Percentiles rank a stretch among this genome's conserved stretches.
phyloP scores from a whole-genome alignment of 2,329 filamentous ascomycete species.

The Trichothecium roseum region DNA sequence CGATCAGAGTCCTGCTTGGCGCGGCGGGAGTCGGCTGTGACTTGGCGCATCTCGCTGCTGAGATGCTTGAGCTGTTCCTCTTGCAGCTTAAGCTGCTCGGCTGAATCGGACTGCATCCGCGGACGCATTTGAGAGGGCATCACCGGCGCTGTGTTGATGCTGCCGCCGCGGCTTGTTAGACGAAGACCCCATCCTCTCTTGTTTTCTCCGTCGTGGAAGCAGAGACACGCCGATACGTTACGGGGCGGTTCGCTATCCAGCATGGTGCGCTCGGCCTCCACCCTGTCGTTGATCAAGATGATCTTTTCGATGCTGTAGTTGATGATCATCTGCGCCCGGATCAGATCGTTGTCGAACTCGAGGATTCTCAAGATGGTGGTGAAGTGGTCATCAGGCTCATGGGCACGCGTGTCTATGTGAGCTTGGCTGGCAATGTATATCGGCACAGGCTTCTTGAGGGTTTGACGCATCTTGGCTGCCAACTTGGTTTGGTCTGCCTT shows the following conservation, averaged over 20 bases:
- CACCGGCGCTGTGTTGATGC: slow-evolving; percentile 29
- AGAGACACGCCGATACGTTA: slow-evolving; percentile 66
- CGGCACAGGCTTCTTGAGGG: slow-evolving; percentile 37
- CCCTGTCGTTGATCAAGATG: slow-evolving; percentile 60
- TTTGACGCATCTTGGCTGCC: slow-evolving; percentile 49
- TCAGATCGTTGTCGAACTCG: slow-evolving; percentile 68
- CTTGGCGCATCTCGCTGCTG: slow-evolving; percentile 39
- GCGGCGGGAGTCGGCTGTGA: slow-evolving; percentile 36
- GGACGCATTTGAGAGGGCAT: slow-evolving; percentile 40
- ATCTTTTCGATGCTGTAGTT: slow-evolving; percentile 74
- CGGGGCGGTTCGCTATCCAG: slow-evolving; percentile 46
- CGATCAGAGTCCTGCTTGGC: slow-evolving; percentile 30
- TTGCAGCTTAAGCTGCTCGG: slow-evolving; percentile 49
- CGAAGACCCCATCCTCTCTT: slow-evolving; percentile 48
- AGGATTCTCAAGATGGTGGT: slow-evolving; percentile 74
- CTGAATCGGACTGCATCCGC: slow-evolving; percentile 73
- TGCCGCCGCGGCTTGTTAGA: slow-evolving; percentile 34
- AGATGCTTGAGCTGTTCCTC: slow-evolving; percentile 42
- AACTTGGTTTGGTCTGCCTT: slow-evolving; percentile 67
- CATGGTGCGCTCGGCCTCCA: slow-evolving; percentile 60
- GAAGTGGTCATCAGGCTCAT: slow-evolving; percentile 64
- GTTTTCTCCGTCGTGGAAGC: slow-evolving; percentile 48
- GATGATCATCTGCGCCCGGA: slow-evolving; percentile 77
- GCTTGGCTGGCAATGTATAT: slow-evolving; percentile 27
- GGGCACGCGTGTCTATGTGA: slow-evolving; percentile 21